Evolutionary conservation across 306 rosid genomes (phyloP).

Genomic region (Glycine latifolia): DNA sequence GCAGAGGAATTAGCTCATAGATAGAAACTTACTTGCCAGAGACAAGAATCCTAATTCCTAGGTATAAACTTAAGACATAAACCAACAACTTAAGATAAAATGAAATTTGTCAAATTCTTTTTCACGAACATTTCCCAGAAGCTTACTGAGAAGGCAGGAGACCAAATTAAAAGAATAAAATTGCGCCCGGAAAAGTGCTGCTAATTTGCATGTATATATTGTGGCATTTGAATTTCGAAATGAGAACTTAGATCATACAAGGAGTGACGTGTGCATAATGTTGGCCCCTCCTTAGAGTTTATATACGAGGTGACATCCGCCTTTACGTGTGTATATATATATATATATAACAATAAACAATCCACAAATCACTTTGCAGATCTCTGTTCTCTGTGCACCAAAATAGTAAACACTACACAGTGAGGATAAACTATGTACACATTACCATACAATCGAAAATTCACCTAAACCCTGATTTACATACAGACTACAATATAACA

Average conservation of each 20-base stretch:
- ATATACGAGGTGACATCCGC: not conserved
- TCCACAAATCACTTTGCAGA: slow-evolving; percentile 5
- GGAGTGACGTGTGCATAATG: not conserved
- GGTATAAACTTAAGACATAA: too few relatives aligned
- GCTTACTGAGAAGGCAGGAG: too few relatives aligned
- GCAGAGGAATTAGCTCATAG: not conserved
- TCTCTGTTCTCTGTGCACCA: slow-evolving; percentile 21
- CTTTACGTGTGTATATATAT: not conserved
- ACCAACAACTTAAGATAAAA: too few relatives aligned
- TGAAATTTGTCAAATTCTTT: too few relatives aligned
- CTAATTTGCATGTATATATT: not conserved
- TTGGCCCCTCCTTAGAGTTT: not conserved
- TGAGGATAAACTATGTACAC: slow-evolving; percentile 44
- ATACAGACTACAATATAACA: slow-evolving; percentile 35
- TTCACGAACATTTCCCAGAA: too few relatives aligned
- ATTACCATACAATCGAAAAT: not conserved
- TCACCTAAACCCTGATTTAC: slow-evolving; percentile 42
- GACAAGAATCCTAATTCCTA: too few relatives aligned
- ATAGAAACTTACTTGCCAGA: not conserved
- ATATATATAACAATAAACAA: not conserved
- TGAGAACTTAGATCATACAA: not conserved
- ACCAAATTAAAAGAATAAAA: not conserved
- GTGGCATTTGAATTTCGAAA: not conserved
- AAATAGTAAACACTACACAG: slow-evolving; percentile 27
- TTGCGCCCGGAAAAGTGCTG: not conserved